A percentile compares a stretch with the other conserved stretches of the same genome.
Evolutionary conservation across 2,329 filamentous ascomycete species (phyloP).

Genomic region (Aureobasidium vineae): DNA sequence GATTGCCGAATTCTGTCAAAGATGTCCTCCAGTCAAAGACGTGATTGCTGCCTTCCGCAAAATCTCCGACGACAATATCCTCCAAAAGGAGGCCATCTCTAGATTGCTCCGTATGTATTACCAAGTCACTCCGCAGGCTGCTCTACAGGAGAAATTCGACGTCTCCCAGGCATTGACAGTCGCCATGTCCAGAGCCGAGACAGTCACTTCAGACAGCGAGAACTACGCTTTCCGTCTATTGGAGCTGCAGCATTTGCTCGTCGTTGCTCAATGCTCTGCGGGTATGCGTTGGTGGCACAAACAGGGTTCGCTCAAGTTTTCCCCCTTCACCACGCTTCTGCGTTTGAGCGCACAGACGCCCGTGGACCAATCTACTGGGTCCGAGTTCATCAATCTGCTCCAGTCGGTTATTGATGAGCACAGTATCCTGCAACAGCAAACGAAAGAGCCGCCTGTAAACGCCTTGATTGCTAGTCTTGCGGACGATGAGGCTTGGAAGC

Average conservation of each 20-base stretch:
- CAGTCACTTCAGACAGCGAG: slow-evolving; percentile 35
- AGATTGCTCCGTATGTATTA: slow-evolving; percentile 83
- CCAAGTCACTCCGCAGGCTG: slow-evolving; percentile 73
- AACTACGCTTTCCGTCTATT: slow-evolving; percentile 59
- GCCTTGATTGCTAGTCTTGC: slow-evolving; percentile 49
- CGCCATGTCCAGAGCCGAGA: slow-evolving; percentile 61
- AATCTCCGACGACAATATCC: slow-evolving; percentile 63
- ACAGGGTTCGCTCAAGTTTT: slow-evolving; percentile 59
- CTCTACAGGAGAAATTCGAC: slow-evolving; percentile 82
- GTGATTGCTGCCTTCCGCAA: slow-evolving; percentile 71
- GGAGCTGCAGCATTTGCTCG: slow-evolving; percentile 77
- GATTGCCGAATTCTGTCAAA: slow-evolving; percentile 69
- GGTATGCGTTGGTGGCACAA: slow-evolving; percentile 91
- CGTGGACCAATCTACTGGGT: slow-evolving; percentile 42
- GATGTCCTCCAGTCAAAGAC: slow-evolving; percentile 79
- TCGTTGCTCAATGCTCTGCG: slow-evolving; percentile 75
- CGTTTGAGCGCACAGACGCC: slow-evolving; percentile 51
- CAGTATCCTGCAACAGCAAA: slow-evolving; percentile 59
- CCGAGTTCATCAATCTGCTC: slow-evolving; percentile 49
- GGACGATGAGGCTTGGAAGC: slow-evolving; percentile 23
- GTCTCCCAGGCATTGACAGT: slow-evolving; percentile 73
- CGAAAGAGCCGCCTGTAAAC: slow-evolving; percentile 43
- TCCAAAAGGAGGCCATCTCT: slow-evolving; percentile 76
- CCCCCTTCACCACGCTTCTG: slow-evolving; percentile 70
- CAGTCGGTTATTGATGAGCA: slow-evolving; percentile 62